Evolutionary conservation across 257 asterid species (phyloP), one percentile per base, ranked within the genome.

Genomic region (Lithospermum erythrorhizon): DNA sequence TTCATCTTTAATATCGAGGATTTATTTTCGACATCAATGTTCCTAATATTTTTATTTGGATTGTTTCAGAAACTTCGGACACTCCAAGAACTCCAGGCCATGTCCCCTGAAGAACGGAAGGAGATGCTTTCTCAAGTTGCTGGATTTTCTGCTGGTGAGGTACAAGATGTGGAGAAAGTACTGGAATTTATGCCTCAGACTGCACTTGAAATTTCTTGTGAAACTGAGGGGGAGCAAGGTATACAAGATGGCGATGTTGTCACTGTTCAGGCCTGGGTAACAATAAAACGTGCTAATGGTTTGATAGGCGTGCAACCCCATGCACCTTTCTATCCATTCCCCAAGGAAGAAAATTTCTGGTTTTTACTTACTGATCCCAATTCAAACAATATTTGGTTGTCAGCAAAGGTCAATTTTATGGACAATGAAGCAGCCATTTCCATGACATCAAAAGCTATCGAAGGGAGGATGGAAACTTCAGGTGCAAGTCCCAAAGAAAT

Each of bases 281-380:
- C 74, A 35, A 65, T 91, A 41, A 81, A 82, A 61, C 95, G 98
- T 7, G 62, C 78, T 20, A 88, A 88, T 61, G 95, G 95, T 57
- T 69, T 83, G 76, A 75, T 75, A 0, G 68, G 75, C 4, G 95
- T 96, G 53, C 67, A 78, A 55, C 96, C 96, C 9, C 96, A 91
- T 24, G 78, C 88, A 14, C 96, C 98, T 15, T 68, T 57, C 62
- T 91, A 81, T 74, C 95, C 96, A 0, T 88, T 81, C 70, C 85
- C 72, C 83, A 91, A 84, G 79, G 95, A 89, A 71, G 98, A 91
- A 61, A 88, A 61, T 24, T 91, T 81, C 83, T 91, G 98, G 98
- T 62, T 89, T n/a, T 57, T 91, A 63, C 89, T 91, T 5, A 94
- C 96, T 0, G 95, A 91, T 62, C 69, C 88, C 64, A 79, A 65